Base-by-base conservation (phyloP, 73 alveolate species). In the Paramecium pentaurelia region DNA sequence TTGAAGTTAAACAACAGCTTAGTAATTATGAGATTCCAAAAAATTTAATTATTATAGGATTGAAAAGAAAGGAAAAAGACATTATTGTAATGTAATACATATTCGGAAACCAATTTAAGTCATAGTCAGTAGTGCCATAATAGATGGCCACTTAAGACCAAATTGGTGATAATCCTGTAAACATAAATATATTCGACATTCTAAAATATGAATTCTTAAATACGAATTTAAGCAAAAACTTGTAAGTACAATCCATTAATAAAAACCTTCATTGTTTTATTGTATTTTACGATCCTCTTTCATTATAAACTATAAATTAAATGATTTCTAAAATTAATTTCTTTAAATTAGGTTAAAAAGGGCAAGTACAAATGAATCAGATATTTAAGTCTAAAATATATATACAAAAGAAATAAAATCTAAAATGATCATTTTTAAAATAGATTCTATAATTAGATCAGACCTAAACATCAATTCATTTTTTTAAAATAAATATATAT, bases 151-250 rank as follows among this genome's bases (percentile, higher is more conserved):
- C 88, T 38, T 25, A 8, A 25, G 88, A 75, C 88, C 88, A 75
- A 75, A 75, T 75, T 38, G 88, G 88, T 27, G 60, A 64, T 32
- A 64, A 12, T 14, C 36, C 84, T 25, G 84, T 25, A 34, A 64
- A 64, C 84, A 64, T 28, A 64, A 64, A 25, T 2, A 27, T 34
- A 34, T 64, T 64, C 1, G 84, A 14, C 27, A 64, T 64, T 34
- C 84, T 64, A 64, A 64, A 64, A 32, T 64, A 64, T 22, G 84
- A 28, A 14, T 12, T 10, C 16, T 30, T 4, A 28, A 28, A 12
- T 64, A 64, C 84, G 84, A 64, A 64, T 64, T 64, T 28, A 64
- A 64, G 84, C 51, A 64, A 64, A 64, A 34, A 64, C 84, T 64
- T 64, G 28, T 3, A 3, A 64, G 28, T 14, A 64, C 84, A 64